Conservation (phyloP, 1,284 basidiomycete species). For the Pyrrhoderma lamaoense region DNA sequence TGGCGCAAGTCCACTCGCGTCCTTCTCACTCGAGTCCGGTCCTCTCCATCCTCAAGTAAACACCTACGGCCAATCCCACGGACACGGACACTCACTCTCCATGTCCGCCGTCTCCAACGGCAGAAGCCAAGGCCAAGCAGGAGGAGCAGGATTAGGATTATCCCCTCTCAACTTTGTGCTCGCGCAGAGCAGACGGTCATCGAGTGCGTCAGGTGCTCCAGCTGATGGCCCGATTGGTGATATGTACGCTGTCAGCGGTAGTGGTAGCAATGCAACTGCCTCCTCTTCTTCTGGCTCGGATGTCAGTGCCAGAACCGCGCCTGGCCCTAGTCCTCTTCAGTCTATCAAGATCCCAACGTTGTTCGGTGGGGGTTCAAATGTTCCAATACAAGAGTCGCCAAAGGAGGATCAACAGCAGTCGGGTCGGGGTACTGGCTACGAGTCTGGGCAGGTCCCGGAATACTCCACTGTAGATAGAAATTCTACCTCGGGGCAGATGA, state of each 20-base stretch:
- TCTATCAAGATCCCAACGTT: background rate
- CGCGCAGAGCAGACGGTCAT: conserved; percentile 10
- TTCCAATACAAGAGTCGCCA: conserved; percentile 2
- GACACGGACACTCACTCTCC: conserved; percentile 7
- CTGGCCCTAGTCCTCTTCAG: too few species aligned
- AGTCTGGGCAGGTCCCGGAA: conserved; percentile 14
- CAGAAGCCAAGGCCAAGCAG: too few species aligned
- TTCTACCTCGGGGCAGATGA: conserved; percentile 8
- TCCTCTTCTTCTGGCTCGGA: background rate
- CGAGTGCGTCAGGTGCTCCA: conserved; percentile 11
- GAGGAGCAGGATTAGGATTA: conserved; percentile 2
- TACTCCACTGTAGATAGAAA: conserved; percentile 11
- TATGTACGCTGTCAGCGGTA: conserved; percentile 1
- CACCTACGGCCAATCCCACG: background rate
- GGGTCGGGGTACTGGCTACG: conserved; percentile 9
- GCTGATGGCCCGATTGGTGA: background rate
- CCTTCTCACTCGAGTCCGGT: conserved; percentile 9
- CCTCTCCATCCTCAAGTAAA: background rate
- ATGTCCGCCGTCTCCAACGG: background rate
- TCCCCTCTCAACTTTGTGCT: conserved; percentile 12
- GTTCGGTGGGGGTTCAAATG: background rate
- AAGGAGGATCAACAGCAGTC: background rate
- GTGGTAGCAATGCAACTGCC: background rate
- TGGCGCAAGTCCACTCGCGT: conserved; percentile 10
- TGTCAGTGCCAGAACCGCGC: background rate